Evolutionary conservation across 2,329 filamentous ascomycete genomes (phyloP), one percentile per base, ranked within the genome.

Genomic region (Endocalyx cinctus): DNA sequence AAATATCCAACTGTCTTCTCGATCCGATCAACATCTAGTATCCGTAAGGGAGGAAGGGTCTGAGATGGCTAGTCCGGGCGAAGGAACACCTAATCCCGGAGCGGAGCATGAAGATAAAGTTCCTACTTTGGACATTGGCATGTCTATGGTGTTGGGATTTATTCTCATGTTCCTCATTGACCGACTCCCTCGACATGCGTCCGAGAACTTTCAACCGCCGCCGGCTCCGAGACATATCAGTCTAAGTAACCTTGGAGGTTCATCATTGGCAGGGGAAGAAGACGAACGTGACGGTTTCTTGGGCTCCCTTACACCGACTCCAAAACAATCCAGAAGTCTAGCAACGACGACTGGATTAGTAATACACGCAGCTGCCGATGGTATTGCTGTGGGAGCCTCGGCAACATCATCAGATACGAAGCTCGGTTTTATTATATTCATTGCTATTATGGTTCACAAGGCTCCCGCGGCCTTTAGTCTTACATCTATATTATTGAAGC

Each of bases 361-460:
- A 5, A 97, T 98, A 37, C 92, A 98, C 58, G 87, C 92, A 0
- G 85, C 86, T 3, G 90, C 92, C 3, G 92, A 98, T 53, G 92
- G 92, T 12, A 95, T 98, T 41, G 92, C 92, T 3, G 81, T 98
- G 63, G 92, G 92, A 15, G 92, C 92, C 16, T 95, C 89, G 1
- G 86, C 84, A 4, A 82, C 85, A 4, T 77, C 80, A 4, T 70
- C 78, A 3, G 81, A 87, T 47, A 78, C 78, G 41, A 82, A 83
- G 37, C 66, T 98, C 10, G 87, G 86, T 22, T 79, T 97, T 39
- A 86, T 98, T 48, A 87, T 98, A 25, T 98, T 98, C 59, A 63
- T 95, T 25, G 92, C 92, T 10, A 92, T 98, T 47, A 94, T 98
- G 85, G 78, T 97, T 5, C 92, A 98, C 62, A 98, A 97, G 64